Evolutionary conservation across 352 stramenopile species (phyloP).

Genomic region (Aphanomyces cochlioides): DNA sequence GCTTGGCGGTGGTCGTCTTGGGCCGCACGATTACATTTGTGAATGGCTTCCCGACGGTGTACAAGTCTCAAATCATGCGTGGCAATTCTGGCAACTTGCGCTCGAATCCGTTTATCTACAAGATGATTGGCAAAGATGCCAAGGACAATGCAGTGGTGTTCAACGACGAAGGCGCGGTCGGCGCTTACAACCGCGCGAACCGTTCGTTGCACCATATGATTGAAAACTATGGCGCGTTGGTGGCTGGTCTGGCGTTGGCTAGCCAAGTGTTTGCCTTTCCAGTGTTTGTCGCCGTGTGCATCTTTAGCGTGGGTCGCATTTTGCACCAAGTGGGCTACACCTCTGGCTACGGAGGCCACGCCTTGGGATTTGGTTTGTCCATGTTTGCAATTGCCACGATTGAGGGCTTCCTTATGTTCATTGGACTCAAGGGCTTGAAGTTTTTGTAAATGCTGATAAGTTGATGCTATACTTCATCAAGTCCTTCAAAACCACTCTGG

Average conservation of each 20-base stretch:
- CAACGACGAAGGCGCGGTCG: constrained; percentile 13
- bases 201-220: constrained; percentile 31
- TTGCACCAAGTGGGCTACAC: constrained; percentile 32
- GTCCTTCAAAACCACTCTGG: too few species aligned
- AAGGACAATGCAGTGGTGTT: constrained; percentile 24
- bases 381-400: constrained; percentile 17
- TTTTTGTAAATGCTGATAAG: too few species aligned
- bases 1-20: constrained; percentile 17
- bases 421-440: constrained; percentile 25
- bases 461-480: too few species aligned
- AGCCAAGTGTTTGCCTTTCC: constrained; percentile 26
- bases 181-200: constrained; percentile 31
- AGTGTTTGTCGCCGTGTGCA: constrained; percentile 15
- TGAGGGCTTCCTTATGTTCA: constrained; percentile 17
- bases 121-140: constrained; percentile 20
- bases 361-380: constrained; percentile 17
- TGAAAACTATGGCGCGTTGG: constrained; percentile 26
- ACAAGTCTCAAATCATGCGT: constrained; percentile 20
- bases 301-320: constrained; percentile 31
- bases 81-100: constrained; percentile 28
- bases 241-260: constrained; percentile 17
- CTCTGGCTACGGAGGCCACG: constrained; percentile 29
- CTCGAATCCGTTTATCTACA: constrained; percentile 32
- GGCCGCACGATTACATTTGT: constrained; percentile 26
- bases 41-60: constrained; percentile 14